phyloP scores from a whole-genome alignment of 1,284 basidiomycete genomes.

The Mycena sp. region DNA sequence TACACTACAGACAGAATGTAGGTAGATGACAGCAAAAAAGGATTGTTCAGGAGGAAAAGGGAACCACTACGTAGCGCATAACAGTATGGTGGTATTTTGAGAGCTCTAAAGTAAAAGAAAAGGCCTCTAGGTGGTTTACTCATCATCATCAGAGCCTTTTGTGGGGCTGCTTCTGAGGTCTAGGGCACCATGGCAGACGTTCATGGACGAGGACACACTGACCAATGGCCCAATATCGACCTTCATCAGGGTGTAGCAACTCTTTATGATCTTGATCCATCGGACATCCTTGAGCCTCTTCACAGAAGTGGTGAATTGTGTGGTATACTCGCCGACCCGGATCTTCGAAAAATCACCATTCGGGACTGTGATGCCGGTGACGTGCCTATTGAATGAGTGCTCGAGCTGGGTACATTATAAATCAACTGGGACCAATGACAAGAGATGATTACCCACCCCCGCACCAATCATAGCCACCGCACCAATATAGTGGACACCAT shows the following conservation, averaged over 20 bases:
- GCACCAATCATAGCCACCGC: conserved; percentile 1
- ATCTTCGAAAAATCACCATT: neutral
- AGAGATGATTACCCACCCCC: neutral
- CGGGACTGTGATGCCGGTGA: neutral
- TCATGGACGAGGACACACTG: neutral
- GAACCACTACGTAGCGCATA: neutral
- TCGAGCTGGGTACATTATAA: neutral
- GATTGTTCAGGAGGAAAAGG: too few species aligned
- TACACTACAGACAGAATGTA: too few species aligned
- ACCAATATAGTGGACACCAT: neutral
- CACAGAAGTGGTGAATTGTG: neutral
- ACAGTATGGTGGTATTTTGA: neutral
- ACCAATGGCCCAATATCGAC: neutral
- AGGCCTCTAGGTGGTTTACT: neutral
- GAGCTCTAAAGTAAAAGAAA: neutral
- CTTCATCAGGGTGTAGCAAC: neutral
- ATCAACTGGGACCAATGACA: neutral
- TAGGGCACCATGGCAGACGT: neutral
- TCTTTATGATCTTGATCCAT: neutral
- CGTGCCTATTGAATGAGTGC: conserved; percentile 1
- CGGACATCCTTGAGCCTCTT: neutral
- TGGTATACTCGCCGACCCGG: neutral
- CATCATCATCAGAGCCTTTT: neutral
- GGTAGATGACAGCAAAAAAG: too few species aligned
- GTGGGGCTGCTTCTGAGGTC: conserved; percentile 1